Conservation (phyloP, 257 asterid genomes). For the Vinca minor region DNA sequence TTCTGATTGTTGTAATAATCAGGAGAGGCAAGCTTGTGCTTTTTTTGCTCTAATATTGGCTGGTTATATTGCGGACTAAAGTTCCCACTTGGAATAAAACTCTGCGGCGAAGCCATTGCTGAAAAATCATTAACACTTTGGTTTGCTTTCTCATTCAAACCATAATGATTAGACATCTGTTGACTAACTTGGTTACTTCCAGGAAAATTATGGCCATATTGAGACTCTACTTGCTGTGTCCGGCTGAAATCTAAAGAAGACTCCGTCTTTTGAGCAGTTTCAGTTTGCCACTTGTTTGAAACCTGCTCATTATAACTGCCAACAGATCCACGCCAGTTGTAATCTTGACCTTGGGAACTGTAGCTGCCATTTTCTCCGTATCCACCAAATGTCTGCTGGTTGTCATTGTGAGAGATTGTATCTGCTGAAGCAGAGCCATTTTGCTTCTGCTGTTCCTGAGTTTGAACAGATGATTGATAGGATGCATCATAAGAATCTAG, state of each 20-base stretch:
- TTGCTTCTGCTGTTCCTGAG: slow-evolving; percentile 41
- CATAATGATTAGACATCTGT: slow-evolving; percentile 33
- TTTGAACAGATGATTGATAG: slow-evolving; percentile 37
- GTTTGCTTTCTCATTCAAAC: slow-evolving; percentile 31
- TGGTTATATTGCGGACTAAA: slow-evolving; percentile 41
- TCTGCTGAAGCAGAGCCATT: slow-evolving; percentile 28
- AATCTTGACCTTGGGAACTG: slow-evolving; percentile 35
- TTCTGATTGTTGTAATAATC: slow-evolving; percentile 40
- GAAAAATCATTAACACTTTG: slow-evolving; percentile 36
- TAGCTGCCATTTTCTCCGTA: slow-evolving; percentile 28
- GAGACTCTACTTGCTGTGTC: slow-evolving; percentile 34
- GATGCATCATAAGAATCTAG: slow-evolving; percentile 53
- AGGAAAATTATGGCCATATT: slow-evolving; percentile 28
- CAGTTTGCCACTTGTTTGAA: slow-evolving; percentile 41
- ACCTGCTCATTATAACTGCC: slow-evolving; percentile 35
- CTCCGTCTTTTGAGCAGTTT: slow-evolving; percentile 24
- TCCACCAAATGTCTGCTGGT: slow-evolving; percentile 21
- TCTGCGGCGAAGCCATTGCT: slow-evolving; percentile 26
- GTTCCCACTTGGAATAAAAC: slow-evolving; percentile 34
- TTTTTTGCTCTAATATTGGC: slow-evolving; percentile 37
- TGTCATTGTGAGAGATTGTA: slow-evolving; percentile 30
- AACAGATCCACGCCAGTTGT: slow-evolving; percentile 38
- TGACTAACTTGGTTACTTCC: slow-evolving; percentile 27
- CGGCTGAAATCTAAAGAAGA: slow-evolving; percentile 31
- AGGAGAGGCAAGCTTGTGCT: slow-evolving; percentile 34